These are phyloP conservation scores for Erodium maritimum DNA, from an alignment of 345 rosid genomes.

Conservation along the genomic window DNA sequence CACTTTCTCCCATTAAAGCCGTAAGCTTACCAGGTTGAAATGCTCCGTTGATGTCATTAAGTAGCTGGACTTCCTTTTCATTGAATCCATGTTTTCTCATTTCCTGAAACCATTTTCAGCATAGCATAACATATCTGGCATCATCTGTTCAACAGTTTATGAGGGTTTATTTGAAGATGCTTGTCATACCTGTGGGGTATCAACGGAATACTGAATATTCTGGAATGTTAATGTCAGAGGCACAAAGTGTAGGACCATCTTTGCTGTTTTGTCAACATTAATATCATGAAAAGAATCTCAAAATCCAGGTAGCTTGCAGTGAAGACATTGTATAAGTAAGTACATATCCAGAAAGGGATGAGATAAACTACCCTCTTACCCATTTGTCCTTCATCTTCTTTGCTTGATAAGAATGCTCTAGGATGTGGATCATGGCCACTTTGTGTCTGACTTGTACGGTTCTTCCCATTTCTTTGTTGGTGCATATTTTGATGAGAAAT, in stretches of 20 bases:
- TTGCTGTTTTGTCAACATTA: too few species aligned
- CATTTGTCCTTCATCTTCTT: constrained; percentile 7
- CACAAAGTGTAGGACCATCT: constrained; percentile 24
- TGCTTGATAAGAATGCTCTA: neutral
- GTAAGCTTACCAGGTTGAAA: constrained; percentile 38
- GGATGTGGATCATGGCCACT: too few species aligned
- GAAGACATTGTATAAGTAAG: too few species aligned
- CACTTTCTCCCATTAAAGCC: constrained; percentile 39
- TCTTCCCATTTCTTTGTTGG: too few species aligned
- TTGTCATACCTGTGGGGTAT: constrained; percentile 20
- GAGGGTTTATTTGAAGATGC: neutral
- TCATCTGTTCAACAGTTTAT: too few species aligned
- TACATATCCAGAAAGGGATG: too few species aligned
- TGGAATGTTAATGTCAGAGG: constrained; percentile 23
- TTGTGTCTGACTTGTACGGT: too few species aligned
- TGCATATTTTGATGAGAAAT: constrained; percentile 20
- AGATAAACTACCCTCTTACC: too few species aligned
- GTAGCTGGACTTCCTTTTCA: constrained; percentile 22
- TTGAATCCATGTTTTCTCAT: constrained; percentile 19
- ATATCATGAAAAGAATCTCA: too few species aligned
- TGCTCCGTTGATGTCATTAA: constrained; percentile 27
- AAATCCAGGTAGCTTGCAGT: too few species aligned
- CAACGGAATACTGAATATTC: constrained; percentile 19
- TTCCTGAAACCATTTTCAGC: too few species aligned
- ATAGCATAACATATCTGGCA: too few species aligned